These are phyloP conservation scores for Saturnispora galanensis DNA, from an alignment of 805 yeast genomes.

Conservation along the genomic window DNA sequence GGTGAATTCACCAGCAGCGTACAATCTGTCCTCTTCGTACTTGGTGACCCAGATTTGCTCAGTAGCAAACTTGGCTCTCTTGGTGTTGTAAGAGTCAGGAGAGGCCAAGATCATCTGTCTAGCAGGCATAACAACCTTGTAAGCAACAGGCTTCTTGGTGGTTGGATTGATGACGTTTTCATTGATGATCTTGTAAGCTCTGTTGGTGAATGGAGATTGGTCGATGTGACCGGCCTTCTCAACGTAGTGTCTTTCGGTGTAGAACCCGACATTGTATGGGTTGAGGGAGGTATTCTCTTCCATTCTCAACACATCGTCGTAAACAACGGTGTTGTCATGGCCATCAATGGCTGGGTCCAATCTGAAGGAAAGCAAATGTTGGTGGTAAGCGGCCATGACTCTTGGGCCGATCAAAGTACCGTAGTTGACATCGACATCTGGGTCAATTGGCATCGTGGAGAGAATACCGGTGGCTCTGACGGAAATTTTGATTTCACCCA, in stretches of 20 bases:
- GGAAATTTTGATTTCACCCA: constrained; percentile 69
- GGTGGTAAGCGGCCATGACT: constrained; percentile 78
- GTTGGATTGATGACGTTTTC: constrained; percentile 62
- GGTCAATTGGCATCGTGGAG: constrained; percentile 76
- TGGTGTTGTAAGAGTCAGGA: constrained; percentile 50
- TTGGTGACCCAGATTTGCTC: constrained; percentile 78
- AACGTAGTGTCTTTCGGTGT: constrained; percentile 49
- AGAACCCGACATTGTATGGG: constrained; percentile 63
- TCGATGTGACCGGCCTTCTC: constrained; percentile 66
- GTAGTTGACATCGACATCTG: constrained; percentile 46
- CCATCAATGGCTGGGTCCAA: constrained; percentile 80
- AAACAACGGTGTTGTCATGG: constrained; percentile 62
- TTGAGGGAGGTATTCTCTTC: constrained; percentile 44
- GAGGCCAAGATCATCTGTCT: constrained; percentile 66
- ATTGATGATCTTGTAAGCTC: constrained; percentile 67
- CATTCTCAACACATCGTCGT: constrained; percentile 59
- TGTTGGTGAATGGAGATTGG: constrained; percentile 65
- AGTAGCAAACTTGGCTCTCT: constrained; percentile 68
- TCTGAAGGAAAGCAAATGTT: constrained; percentile 70
- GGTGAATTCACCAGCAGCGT: constrained; percentile 80
- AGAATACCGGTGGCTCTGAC: constrained; percentile 81
- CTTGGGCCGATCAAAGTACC: constrained; percentile 74
- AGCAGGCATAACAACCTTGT: constrained; percentile 65
- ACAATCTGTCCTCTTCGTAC: constrained; percentile 60
- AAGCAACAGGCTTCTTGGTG: constrained; percentile 65